Evolutionary conservation across 1,284 basidiomycete genomes (phyloP), one percentile per base, ranked within the genome.

Genomic region (Thecaphora thlaspeos): DNA sequence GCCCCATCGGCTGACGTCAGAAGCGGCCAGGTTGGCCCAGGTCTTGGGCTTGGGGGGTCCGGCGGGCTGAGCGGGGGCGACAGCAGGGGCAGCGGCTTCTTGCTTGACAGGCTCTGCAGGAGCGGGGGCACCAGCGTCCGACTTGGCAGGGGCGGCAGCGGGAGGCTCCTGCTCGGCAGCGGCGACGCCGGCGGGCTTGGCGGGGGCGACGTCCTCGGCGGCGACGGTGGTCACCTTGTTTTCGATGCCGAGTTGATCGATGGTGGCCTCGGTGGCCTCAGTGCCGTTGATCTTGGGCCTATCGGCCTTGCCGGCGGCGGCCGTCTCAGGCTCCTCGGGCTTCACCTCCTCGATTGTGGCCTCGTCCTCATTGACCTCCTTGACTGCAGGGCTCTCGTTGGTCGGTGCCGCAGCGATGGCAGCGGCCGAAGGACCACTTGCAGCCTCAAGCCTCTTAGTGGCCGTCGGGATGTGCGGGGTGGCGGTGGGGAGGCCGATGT

Each of bases 141-240:
- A 79, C 15, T 77, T 73, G 51, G 80, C 76, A 41, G 78, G 73
- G 43, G 80, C 71, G 46, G 79, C 73, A 30, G 80, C 73, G 24
- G 51, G 50, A 23, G 57, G 50, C 21, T 48, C 48, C 38, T 46
- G 48, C 36, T 61, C 65, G 14, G 48, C 57, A 39, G 56, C 54
- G 32, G 64, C 59, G 23, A 53, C 55, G 23, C 48, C 21, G 4
- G 48, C 55, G 22, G 41, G 55, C 48, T 58, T 47, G 38, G 67
- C 39, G 34, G 68, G 62, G 23, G 47, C 68, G 40, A 68, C 66
- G 26, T 68, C 54, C 26, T 73, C 69, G 36, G 62, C 61, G 2
- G 59, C 12, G 40, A 55, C 54, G 40, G 56, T 58, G 10, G 64
- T 52, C n/a, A 56, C 49, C 49, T 61, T 67, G 47, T 66, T 62